These are phyloP conservation scores for Verticillium dahliae DNA, from an alignment of 2,329 filamentous ascomycete species.

Conservation along the genomic window DNA sequence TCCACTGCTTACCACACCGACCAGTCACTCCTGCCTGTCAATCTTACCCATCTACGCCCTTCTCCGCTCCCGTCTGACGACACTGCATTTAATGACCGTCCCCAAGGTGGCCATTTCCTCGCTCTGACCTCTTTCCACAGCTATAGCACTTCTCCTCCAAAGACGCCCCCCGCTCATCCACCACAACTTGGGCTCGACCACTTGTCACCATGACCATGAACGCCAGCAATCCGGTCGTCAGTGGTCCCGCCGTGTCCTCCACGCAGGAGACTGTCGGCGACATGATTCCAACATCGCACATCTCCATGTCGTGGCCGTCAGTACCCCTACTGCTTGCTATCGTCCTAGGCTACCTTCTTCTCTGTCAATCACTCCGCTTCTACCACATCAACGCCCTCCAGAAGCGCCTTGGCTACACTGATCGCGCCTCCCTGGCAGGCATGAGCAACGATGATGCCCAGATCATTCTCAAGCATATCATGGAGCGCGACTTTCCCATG, in stretches of 20 bases:
- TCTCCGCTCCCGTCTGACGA: too few relatives aligned
- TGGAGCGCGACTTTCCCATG: constrained; percentile 28
- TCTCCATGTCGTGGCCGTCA: background rate
- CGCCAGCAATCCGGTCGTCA: background rate
- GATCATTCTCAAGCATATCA: constrained; percentile 29
- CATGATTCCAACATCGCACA: background rate
- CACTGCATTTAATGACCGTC: too few relatives aligned
- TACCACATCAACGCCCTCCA: constrained; percentile 21
- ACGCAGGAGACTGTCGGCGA: background rate
- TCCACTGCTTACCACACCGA: too few relatives aligned
- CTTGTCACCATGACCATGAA: background rate
- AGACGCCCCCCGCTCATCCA: too few relatives aligned
- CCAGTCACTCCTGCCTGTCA: too few relatives aligned
- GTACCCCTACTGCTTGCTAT: constrained; percentile 3
- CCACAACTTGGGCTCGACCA: too few relatives aligned
- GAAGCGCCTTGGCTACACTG: constrained; percentile 22
- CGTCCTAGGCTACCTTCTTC: constrained; percentile 21
- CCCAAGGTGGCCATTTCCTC: too few relatives aligned
- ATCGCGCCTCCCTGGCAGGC: constrained; percentile 26
- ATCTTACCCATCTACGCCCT: too few relatives aligned
- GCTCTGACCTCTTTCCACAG: too few relatives aligned
- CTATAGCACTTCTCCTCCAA: too few relatives aligned
- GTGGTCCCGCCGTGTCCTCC: background rate
- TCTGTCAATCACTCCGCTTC: constrained; percentile 31
- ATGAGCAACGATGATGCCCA: constrained; percentile 40